A percentile compares a stretch with the other conserved stretches of the same genome.
These are phyloP conservation scores for Pythium dissimile DNA, from an alignment of 352 stramenopile species.

Conservation along the genomic window DNA sequence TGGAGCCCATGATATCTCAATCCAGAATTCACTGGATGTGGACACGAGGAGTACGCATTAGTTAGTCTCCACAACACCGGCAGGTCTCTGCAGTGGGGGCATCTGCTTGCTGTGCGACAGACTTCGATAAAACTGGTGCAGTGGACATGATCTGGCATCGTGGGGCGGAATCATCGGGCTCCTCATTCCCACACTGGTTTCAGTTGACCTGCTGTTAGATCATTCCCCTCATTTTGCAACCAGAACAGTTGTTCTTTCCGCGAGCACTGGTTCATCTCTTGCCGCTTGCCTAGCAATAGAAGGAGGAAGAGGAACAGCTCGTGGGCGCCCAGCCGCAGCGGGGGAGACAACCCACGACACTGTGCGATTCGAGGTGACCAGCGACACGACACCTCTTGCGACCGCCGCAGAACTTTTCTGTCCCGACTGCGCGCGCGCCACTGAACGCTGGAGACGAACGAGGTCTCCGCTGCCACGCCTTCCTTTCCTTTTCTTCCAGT, in stretches of 20 bases:
- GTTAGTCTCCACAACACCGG: too few relatives aligned
- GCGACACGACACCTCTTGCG: neutral
- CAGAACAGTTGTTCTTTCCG: neutral
- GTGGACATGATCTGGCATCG: too few relatives aligned
- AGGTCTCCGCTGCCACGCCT: neutral
- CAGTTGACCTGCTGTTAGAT: conserved; percentile 1
- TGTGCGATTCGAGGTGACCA: neutral
- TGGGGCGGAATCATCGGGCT: neutral
- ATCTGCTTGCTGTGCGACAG: too few relatives aligned
- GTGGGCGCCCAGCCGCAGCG: neutral
- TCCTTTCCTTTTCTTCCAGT: neutral
- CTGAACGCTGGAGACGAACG: neutral
- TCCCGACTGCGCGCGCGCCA: neutral
- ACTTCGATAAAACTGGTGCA: too few relatives aligned
- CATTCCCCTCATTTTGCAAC: conserved; percentile 2
- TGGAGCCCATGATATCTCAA: too few relatives aligned
- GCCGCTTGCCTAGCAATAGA: too few relatives aligned
- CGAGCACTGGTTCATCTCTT: too few relatives aligned
- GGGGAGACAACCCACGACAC: too few relatives aligned
- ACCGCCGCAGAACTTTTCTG: neutral
- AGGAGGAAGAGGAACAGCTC: neutral
- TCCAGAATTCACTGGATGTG: too few relatives aligned
- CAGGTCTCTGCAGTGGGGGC: too few relatives aligned
- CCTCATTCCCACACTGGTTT: neutral
- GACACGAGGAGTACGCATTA: too few relatives aligned